phyloP scores from a whole-genome alignment of 2,329 filamentous ascomycete species.

The Trichoderma atroviride region DNA sequence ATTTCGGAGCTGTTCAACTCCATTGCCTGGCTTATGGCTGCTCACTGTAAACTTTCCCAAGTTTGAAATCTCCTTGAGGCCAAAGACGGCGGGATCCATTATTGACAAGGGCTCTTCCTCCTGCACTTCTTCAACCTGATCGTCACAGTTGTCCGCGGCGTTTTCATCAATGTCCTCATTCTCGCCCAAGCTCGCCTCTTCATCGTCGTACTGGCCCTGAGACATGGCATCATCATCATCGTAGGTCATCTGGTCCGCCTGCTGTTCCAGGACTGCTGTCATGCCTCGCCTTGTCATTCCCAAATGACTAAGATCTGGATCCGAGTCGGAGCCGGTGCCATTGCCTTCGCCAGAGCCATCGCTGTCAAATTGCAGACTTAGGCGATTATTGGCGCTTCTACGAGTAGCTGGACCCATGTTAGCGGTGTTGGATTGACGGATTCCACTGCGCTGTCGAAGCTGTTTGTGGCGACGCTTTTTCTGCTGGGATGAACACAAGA shows the following conservation, averaged over 20 bases:
- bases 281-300: constrained; percentile 39
- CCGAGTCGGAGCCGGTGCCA: constrained; percentile 43
- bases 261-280: constrained; percentile 32
- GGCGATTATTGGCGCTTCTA: constrained; percentile 36
- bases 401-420: constrained; percentile 36
- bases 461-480: constrained; percentile 4
- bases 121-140: constrained; percentile 44
- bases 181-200: constrained; percentile 36
- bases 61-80: constrained; percentile 82
- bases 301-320: constrained; percentile 44
- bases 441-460: background rate
- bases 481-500: constrained; percentile 1
- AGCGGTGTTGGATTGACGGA: constrained; percentile 17
- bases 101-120: constrained; percentile 44
- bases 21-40: constrained; percentile 78
- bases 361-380: constrained; percentile 43
- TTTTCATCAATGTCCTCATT: constrained; percentile 41
- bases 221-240: constrained; percentile 36
- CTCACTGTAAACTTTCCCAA: constrained; percentile 82
- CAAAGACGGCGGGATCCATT: constrained; percentile 54
- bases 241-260: constrained; percentile 39
- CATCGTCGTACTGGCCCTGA: constrained; percentile 39
- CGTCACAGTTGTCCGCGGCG: constrained; percentile 43
- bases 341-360: constrained; percentile 44
- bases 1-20: constrained; percentile 73